Evolutionary conservation across 2,329 filamentous ascomycete genomes (phyloP).

Genomic region (Fusarium keratoplasticum): DNA sequence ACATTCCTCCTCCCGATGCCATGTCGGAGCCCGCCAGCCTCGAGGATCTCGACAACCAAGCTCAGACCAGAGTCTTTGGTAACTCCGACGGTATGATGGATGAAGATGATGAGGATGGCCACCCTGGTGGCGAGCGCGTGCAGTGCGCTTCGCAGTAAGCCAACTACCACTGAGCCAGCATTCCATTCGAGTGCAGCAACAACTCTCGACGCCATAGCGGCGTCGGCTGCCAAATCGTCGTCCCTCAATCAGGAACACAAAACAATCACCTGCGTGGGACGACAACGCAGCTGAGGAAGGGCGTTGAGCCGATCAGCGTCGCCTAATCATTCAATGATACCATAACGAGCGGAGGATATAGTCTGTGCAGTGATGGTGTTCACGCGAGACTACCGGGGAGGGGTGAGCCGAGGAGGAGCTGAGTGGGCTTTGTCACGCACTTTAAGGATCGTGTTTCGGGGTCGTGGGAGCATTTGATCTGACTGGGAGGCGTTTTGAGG

Average conservation of each 20-base stretch:
- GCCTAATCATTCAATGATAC: conserved; percentile 46
- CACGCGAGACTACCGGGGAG: conserved; percentile 6
- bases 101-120: conserved; percentile 82
- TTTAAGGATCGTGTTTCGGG: conserved; percentile 38
- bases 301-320: conserved; percentile 33
- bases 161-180: conserved; percentile 12
- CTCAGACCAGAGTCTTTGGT: conserved; percentile 75
- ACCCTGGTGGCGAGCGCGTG: conserved; percentile 80
- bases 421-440: conserved; percentile 29
- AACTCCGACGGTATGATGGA: conserved; percentile 70
- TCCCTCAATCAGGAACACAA: conserved; percentile 13
- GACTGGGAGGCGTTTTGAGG: conserved; percentile 53
- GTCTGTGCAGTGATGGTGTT: conserved; percentile 21
- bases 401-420: conserved; percentile 16
- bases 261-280: conserved; percentile 4
- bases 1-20: conserved; percentile 79
- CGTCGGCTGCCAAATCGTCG: conserved; percentile 23
- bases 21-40: conserved; percentile 93
- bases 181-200: conserved; percentile 22
- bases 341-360: conserved; percentile 35
- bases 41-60: conserved; percentile 81
- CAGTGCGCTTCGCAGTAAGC: conserved; percentile 89
- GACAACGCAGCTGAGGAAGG: conserved; percentile 29
- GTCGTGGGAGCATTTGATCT: conserved; percentile 48
- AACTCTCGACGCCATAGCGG: conserved; percentile 28